phyloP scores from a whole-genome alignment of 108 stramenopile genomes.

The Conticribra guillardii region DNA sequence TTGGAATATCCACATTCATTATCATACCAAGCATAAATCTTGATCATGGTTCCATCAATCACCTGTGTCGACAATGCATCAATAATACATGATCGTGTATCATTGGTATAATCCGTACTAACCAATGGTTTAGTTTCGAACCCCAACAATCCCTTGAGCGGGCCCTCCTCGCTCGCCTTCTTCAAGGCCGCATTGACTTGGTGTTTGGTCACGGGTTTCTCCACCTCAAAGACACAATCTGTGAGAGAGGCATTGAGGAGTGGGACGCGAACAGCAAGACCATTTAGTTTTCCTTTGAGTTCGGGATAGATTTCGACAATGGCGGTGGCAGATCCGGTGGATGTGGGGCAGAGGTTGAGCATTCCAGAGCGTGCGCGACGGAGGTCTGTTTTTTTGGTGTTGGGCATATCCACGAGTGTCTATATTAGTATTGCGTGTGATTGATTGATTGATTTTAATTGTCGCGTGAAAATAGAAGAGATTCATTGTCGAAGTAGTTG shows the following conservation, averaged over 20 bases:
- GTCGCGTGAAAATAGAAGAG: no score
- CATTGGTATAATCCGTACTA: constrained; percentile 92
- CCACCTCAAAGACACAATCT: constrained; percentile 89
- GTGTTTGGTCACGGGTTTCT: constrained; percentile 58
- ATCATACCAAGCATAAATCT: constrained; percentile 96
- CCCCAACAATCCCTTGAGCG: constrained; percentile 89
- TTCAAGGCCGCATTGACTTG: constrained; percentile 90
- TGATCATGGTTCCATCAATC: constrained; percentile 91
- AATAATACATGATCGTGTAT: constrained; percentile 83
- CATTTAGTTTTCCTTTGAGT: constrained; percentile 95
- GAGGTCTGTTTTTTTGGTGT: constrained; percentile 90
- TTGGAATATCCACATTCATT: constrained; percentile 94
- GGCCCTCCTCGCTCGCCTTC: constrained; percentile 78
- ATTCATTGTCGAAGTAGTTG: no score
- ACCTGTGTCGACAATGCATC: constrained; percentile 93
- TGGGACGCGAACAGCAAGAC: constrained; percentile 93
- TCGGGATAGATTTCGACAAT: constrained; percentile 95
- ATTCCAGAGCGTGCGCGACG: constrained; percentile 92
- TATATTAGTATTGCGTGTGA: constrained; percentile 6
- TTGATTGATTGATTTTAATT: not conserved
- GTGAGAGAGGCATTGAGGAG: constrained; percentile 89
- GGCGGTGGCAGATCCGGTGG: constrained; percentile 93
- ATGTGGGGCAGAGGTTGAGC: constrained; percentile 92
- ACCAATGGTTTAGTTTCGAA: constrained; percentile 88
- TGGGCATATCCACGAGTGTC: constrained; percentile 90